Percentiles rank a stretch among this genome's conserved stretches.
phyloP scores from a whole-genome alignment of 1,139 yeast genomes.

The Kodamaea alishanica region DNA sequence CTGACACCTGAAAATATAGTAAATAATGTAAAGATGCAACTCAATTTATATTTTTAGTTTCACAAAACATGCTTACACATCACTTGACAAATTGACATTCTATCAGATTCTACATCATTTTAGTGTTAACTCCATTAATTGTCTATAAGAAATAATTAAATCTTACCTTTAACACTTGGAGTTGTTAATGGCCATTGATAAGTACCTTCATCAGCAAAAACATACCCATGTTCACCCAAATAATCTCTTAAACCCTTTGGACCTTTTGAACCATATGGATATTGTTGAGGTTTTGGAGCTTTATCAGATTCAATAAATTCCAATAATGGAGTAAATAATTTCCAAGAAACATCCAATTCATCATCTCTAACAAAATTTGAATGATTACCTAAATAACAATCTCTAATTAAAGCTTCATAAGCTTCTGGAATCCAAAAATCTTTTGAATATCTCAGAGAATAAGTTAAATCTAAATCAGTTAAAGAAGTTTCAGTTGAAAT shows the following conservation, averaged over 20 bases:
- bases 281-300: slow-evolving; percentile 60
- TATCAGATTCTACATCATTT: background rate
- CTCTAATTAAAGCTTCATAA: slow-evolving; percentile 91
- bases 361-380: slow-evolving; percentile 97
- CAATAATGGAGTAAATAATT: slow-evolving; percentile 85
- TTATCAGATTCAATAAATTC: slow-evolving; percentile 68
- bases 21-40: no score
- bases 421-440: slow-evolving; percentile 97
- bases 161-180: slow-evolving; percentile 45
- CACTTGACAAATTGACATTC: background rate
- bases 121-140: background rate
- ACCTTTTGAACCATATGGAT: slow-evolving; percentile 91
- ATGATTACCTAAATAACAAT: slow-evolving; percentile 87
- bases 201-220: slow-evolving; percentile 52
- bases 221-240: slow-evolving; percentile 67
- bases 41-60: no score
- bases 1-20: no score
- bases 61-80: no score
- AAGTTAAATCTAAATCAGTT: slow-evolving; percentile 88
- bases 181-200: slow-evolving; percentile 84
- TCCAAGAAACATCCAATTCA: slow-evolving; percentile 93
- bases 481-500: slow-evolving; percentile 74
- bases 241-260: slow-evolving; percentile 65
- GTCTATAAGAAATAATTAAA: slow-evolving; percentile 12
- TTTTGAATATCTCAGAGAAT: slow-evolving; percentile 70